These are phyloP conservation scores for Acacia crassicarpa DNA, from an alignment of 306 rosid species.

Conservation along the genomic window DNA sequence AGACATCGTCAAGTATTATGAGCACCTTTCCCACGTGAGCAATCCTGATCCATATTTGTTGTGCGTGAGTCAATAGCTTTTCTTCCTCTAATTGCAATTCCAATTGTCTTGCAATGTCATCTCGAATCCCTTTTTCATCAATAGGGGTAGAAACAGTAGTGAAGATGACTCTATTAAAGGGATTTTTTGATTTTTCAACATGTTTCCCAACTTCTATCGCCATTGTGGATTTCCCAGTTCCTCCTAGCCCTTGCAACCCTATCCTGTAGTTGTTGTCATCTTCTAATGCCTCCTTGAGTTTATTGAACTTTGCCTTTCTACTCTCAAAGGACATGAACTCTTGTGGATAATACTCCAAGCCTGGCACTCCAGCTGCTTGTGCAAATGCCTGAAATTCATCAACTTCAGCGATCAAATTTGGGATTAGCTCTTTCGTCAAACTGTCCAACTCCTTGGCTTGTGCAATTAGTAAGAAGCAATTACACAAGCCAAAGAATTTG, in stretches of 20 bases:
- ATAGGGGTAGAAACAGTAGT: not conserved
- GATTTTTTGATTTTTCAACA: not conserved
- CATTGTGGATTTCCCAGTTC: not conserved
- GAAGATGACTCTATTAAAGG: constrained; percentile 24
- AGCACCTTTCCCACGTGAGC: not conserved
- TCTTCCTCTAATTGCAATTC: not conserved
- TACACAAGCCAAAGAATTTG: not conserved
- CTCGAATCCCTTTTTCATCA: constrained; percentile 7
- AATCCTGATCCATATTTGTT: not conserved
- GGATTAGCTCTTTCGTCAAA: not conserved
- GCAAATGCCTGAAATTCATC: not conserved
- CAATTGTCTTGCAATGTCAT: not conserved
- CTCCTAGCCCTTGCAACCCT: not conserved
- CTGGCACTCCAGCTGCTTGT: not conserved
- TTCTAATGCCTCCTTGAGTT: not conserved
- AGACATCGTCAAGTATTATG: constrained; percentile 32
- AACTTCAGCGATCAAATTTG: no score
- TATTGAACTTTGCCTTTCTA: not conserved
- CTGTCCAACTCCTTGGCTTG: not conserved
- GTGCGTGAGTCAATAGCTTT: not conserved
- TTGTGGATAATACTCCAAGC: not conserved
- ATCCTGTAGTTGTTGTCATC: not conserved
- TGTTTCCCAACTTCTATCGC: not conserved
- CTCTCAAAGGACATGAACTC: not conserved
- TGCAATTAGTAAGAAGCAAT: not conserved